Evolutionary conservation across 148 eudicot genomes (phyloP).

Genomic region (Rhododendron vialii): DNA sequence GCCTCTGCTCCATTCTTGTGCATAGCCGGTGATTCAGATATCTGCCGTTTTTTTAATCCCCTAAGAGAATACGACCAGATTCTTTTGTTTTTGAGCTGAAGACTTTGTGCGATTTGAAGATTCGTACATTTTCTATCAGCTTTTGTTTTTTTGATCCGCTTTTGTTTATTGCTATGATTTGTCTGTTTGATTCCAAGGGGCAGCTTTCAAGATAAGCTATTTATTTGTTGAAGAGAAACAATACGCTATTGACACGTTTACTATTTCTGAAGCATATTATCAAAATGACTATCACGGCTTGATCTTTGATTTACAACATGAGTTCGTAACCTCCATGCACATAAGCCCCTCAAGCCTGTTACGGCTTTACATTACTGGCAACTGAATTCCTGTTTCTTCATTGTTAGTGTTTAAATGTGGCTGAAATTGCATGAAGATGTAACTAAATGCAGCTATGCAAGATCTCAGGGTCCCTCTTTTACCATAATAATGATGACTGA

Average conservation of each 20-base stretch:
- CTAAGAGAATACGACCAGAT: not conserved
- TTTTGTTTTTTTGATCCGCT: not conserved
- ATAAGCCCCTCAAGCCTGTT: not conserved
- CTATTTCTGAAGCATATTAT: not conserved
- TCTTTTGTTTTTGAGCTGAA: not conserved
- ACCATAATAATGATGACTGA: not conserved
- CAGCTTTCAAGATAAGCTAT: not conserved
- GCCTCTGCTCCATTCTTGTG: not conserved
- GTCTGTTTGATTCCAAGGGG: not conserved
- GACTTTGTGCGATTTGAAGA: not conserved
- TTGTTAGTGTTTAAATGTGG: not conserved
- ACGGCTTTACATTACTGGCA: not conserved
- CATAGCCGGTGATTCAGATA: not conserved
- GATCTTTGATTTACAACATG: not conserved
- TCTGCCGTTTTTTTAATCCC: not conserved
- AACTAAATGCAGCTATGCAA: slow-evolving; percentile 4
- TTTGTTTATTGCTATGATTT: not conserved
- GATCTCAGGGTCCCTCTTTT: not conserved
- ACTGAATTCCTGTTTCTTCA: not conserved
- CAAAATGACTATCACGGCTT: not conserved
- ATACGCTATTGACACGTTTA: not conserved
- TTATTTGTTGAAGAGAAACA: not conserved
- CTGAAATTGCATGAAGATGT: not conserved
- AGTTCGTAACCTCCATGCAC: too few species aligned
- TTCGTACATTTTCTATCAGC: not conserved